Conservation (phyloP, 1,284 basidiomycete genomes). For the Laetiporus sulphureus region DNA sequence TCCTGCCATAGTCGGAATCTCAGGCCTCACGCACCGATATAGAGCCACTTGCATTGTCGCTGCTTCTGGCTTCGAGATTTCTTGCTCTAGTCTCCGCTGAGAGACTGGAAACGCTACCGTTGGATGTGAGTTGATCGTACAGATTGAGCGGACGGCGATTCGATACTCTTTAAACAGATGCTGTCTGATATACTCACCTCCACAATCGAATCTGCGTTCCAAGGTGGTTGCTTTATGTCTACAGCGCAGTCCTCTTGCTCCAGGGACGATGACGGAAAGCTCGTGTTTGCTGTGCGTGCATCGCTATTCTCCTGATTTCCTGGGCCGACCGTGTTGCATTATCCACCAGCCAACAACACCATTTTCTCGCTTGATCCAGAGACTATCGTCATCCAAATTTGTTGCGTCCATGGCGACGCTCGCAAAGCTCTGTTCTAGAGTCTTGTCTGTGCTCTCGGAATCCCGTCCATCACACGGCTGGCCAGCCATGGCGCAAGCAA, state of each 20-base stretch:
- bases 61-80: slow-evolving; percentile 53
- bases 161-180: slow-evolving; percentile 3
- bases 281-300: slow-evolving; percentile 3
- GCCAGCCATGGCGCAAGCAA: slow-evolving; percentile 33
- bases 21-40: no score
- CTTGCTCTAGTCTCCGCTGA: slow-evolving; percentile 42
- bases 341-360: slow-evolving; percentile 18
- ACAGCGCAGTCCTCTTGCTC: background rate
- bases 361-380: slow-evolving; percentile 29
- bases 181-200: slow-evolving; percentile 40
- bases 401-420: slow-evolving; percentile 46
- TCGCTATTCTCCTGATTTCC: background rate
- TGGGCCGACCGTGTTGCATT: no score
- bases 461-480: slow-evolving; percentile 40
- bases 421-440: slow-evolving; percentile 42
- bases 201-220: slow-evolving; percentile 45
- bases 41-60: slow-evolving; percentile 29
- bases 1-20: no score
- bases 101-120: slow-evolving; percentile 51
- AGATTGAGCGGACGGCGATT: no score
- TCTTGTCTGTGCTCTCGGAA: slow-evolving; percentile 42
- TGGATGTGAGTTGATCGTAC: slow-evolving; percentile 30
- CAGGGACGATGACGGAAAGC: slow-evolving; percentile 1
- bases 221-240: slow-evolving; percentile 40
- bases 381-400: slow-evolving; percentile 35